Evolutionary conservation across 345 rosid species (phyloP).

Genomic region (Syzygium jambos): DNA sequence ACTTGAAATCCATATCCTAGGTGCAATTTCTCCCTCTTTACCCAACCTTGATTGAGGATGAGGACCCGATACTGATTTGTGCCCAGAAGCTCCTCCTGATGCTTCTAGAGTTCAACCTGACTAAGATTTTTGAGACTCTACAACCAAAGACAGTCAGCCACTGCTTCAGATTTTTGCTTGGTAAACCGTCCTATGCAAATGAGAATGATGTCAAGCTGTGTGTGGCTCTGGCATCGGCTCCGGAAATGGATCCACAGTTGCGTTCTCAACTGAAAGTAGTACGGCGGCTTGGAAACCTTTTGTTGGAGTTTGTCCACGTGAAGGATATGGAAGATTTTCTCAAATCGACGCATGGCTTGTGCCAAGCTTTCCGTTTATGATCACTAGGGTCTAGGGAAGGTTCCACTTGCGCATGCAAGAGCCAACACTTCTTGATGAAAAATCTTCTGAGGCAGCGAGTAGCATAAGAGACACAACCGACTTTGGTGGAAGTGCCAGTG

Average conservation of each 20-base stretch:
- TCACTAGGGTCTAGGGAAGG: constrained; percentile 27
- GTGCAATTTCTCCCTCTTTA: constrained; percentile 83
- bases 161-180: constrained; percentile 80
- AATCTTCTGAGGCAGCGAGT: constrained; percentile 26
- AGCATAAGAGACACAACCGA: constrained; percentile 72
- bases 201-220: constrained; percentile 86
- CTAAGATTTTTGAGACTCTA: constrained; percentile 65
- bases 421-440: constrained; percentile 49
- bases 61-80: constrained; percentile 87
- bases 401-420: constrained; percentile 24
- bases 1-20: constrained; percentile 58
- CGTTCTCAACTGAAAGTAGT: constrained; percentile 73
- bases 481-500: constrained; percentile 52
- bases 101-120: constrained; percentile 61
- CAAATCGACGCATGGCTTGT: no score
- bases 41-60: constrained; percentile 80
- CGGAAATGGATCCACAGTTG: constrained; percentile 81
- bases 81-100: constrained; percentile 88
- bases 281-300: constrained; percentile 61
- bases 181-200: constrained; percentile 69
- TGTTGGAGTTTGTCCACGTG: constrained; percentile 52
- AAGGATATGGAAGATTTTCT: constrained; percentile 95
- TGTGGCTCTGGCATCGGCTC: constrained; percentile 78
- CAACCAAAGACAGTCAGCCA: constrained; percentile 72
- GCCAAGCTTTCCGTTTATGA: constrained; percentile 57